A percentile compares a stretch with the other conserved stretches of the same genome.
Conservation (phyloP, 2,329 filamentous ascomycete genomes). For the Ophiostoma ips region DNA sequence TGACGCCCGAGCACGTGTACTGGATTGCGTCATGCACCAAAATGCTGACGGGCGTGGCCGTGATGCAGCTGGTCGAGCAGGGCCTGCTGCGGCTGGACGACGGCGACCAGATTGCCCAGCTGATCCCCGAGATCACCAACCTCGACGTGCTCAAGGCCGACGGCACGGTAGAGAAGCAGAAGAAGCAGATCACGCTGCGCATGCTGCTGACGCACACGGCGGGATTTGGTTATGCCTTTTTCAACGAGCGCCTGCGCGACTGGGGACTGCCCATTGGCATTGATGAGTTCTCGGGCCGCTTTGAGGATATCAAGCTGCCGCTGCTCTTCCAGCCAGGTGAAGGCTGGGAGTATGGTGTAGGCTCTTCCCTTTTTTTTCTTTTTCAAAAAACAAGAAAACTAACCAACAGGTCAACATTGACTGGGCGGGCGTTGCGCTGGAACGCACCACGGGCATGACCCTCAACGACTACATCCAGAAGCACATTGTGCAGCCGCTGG, state of each 20-base stretch:
- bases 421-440: conserved; percentile 33
- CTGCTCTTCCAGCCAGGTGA: conserved; percentile 31
- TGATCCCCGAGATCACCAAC: conserved; percentile 35
- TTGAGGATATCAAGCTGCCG: conserved; percentile 29
- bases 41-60: conserved; percentile 36
- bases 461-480: conserved; percentile 31
- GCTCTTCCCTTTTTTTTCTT: conserved; percentile 27
- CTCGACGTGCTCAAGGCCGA: conserved; percentile 30
- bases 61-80: conserved; percentile 44
- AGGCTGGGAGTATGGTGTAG: conserved; percentile 34
- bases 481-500: conserved; percentile 30
- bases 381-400: too few species aligned
- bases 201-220: conserved; percentile 43
- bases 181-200: conserved; percentile 37
- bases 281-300: conserved; percentile 43
- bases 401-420: conserved; percentile 30
- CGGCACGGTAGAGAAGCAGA: conserved; percentile 28
- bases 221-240: conserved; percentile 44
- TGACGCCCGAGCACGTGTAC: conserved; percentile 47
- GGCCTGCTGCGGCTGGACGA: conserved; percentile 35
- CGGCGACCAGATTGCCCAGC: conserved; percentile 27
- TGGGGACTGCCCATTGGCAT: conserved; percentile 34
- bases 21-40: conserved; percentile 47
- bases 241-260: conserved; percentile 33
- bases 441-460: conserved; percentile 25